Percentiles rank a stretch among this genome's conserved stretches.
phyloP scores from a whole-genome alignment of 352 stramenopile species.

The Pseudoperonospora humuli region DNA sequence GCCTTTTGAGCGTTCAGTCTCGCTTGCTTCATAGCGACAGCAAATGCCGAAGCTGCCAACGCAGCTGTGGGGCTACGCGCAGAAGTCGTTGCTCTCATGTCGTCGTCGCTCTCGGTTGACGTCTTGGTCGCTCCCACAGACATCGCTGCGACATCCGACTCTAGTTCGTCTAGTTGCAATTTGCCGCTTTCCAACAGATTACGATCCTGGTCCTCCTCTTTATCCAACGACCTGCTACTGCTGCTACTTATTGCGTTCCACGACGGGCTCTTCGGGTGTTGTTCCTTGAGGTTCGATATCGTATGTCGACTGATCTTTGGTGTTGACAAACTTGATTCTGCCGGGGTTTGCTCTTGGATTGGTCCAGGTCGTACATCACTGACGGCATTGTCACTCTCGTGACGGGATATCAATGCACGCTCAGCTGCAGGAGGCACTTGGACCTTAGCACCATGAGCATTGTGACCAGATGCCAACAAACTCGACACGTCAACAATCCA shows the following conservation, averaged over 20 bases:
- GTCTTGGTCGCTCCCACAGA: slow-evolving; percentile 11
- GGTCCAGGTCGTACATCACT: slow-evolving; percentile 1
- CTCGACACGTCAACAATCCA: slow-evolving; percentile 42
- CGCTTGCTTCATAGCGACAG: slow-evolving; percentile 71
- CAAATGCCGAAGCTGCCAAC: slow-evolving; percentile 56
- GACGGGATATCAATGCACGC: slow-evolving; percentile 39
- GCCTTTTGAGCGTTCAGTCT: slow-evolving; percentile 62
- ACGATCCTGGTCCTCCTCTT: slow-evolving; percentile 22
- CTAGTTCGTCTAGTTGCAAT: slow-evolving; percentile 28
- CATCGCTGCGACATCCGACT: slow-evolving; percentile 20
- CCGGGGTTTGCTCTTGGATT: slow-evolving; percentile 15
- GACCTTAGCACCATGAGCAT: slow-evolving; percentile 13
- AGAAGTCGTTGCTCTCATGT: slow-evolving; percentile 15
- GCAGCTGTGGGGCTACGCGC: slow-evolving; percentile 33
- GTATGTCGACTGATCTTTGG: slow-evolving; percentile 11
- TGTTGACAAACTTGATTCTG: slow-evolving; percentile 11
- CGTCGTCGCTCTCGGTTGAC: slow-evolving; percentile 15
- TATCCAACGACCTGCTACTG: slow-evolving; percentile 23
- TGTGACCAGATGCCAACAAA: slow-evolving; percentile 16
- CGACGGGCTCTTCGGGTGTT: slow-evolving; percentile 21
- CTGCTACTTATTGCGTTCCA: slow-evolving; percentile 30
- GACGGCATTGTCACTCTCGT: slow-evolving; percentile 26
- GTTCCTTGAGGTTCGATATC: slow-evolving; percentile 8
- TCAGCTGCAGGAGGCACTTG: slow-evolving; percentile 26
- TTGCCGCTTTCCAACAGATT: slow-evolving; percentile 14